These are phyloP conservation scores for Xylariaceae sp. DNA, from an alignment of 2,329 filamentous ascomycete species.

Conservation along the genomic window DNA sequence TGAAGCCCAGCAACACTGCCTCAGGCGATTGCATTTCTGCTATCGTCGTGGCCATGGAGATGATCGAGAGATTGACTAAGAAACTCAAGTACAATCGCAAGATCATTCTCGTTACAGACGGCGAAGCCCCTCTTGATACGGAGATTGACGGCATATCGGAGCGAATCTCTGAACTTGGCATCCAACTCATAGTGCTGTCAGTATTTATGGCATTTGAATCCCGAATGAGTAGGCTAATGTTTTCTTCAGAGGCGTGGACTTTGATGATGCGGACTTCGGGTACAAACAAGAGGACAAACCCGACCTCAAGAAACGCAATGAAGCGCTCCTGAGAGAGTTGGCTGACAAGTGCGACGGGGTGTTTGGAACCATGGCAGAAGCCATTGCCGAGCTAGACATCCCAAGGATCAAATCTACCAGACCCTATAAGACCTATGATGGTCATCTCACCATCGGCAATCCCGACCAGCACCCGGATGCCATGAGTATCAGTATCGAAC, in stretches of 20 bases:
- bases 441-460: conserved; percentile 75
- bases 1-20: conserved; percentile 65
- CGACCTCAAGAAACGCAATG: conserved; percentile 68
- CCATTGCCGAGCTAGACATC: conserved; percentile 72
- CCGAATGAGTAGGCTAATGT: conserved; percentile 12
- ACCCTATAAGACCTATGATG: conserved; percentile 75
- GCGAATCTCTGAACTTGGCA: conserved; percentile 71
- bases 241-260: conserved; percentile 71
- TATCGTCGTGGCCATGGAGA: conserved; percentile 77
- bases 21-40: conserved; percentile 84
- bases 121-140: conserved; percentile 65
- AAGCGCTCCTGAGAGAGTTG: conserved; percentile 61
- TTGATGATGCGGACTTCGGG: conserved; percentile 85
- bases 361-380: conserved; percentile 83
- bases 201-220: conserved; percentile 32
- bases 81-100: conserved; percentile 76
- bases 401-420: conserved; percentile 73
- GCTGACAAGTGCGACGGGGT: conserved; percentile 65
- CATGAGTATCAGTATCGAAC: conserved; percentile 79
- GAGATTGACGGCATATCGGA: conserved; percentile 64
- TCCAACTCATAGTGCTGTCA: conserved; percentile 76
- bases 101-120: conserved; percentile 85
- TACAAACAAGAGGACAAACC: conserved; percentile 89
- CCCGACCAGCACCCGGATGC: conserved; percentile 68
- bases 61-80: conserved; percentile 77